Evolutionary conservation across 495 filamentous ascomycete species (phyloP).

Genomic region (Schizothecium vesticola): DNA sequence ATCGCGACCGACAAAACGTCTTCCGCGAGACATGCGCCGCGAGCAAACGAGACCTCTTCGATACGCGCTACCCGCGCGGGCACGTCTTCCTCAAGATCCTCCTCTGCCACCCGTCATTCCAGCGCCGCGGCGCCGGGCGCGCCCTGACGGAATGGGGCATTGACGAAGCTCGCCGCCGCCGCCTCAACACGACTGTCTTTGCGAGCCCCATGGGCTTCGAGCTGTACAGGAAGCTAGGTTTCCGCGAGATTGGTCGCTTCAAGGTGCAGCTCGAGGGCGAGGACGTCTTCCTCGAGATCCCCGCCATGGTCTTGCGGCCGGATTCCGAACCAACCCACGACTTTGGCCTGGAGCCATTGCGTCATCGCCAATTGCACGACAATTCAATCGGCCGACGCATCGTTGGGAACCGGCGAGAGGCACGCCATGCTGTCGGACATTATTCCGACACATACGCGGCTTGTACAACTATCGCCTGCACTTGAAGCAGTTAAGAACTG

Average conservation of each 20-base stretch:
- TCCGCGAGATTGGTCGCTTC: constrained; percentile 24
- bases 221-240: constrained; percentile 27
- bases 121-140: constrained; percentile 44
- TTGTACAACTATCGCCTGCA: constrained; percentile 2
- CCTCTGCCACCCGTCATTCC: constrained; percentile 44
- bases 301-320: constrained; percentile 15
- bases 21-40: constrained; percentile 17
- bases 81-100: constrained; percentile 45
- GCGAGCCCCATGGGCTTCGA: constrained; percentile 25
- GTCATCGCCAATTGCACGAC: not conserved
- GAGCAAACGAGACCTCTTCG: constrained; percentile 18
- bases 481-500: not conserved
- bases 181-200: constrained; percentile 24
- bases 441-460: not conserved
- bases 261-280: constrained; percentile 25
- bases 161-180: constrained; percentile 14
- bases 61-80: constrained; percentile 13
- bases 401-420: not conserved
- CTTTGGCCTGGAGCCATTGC: not conserved
- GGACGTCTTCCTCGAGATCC: constrained; percentile 23
- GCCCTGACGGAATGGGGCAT: constrained; percentile 50
- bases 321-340: not conserved
- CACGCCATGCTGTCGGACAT: not conserved
- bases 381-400: not conserved
- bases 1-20: constrained; percentile 19